phyloP scores from a whole-genome alignment of 176 grass and related monocot species.

The Phoenix dactylifera region DNA sequence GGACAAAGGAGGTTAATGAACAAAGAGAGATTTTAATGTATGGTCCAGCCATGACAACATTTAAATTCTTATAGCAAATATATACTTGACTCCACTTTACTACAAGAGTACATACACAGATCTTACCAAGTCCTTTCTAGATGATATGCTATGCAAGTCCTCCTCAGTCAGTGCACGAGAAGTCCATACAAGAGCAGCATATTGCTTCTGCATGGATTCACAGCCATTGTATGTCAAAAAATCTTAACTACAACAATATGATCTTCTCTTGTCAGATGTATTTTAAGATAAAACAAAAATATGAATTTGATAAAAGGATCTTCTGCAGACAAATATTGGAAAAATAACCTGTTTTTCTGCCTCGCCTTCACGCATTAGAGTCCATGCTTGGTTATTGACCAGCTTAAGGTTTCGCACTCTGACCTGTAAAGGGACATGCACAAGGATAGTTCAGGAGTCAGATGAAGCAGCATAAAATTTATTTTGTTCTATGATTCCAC shows the following conservation, averaged over 20 bases:
- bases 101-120: neutral
- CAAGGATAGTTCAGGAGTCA: neutral
- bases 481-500: no score
- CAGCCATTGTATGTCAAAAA: no score
- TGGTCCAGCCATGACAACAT: neutral
- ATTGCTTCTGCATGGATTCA: slow-evolving; percentile 55
- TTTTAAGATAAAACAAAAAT: no score
- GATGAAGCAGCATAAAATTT: no score
- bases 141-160: slow-evolving; percentile 50
- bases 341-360: slow-evolving; percentile 73
- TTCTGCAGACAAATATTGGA: no score
- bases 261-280: no score
- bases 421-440: slow-evolving; percentile 26
- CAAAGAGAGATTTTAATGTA: no score
- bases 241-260: no score
- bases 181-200: slow-evolving; percentile 91
- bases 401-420: slow-evolving; percentile 75
- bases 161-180: slow-evolving; percentile 45
- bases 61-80: slow-evolving; percentile 1
- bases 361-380: slow-evolving; percentile 97
- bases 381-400: slow-evolving; percentile 65
- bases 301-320: no score
- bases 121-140: slow-evolving; percentile 50
- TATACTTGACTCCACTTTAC: neutral
- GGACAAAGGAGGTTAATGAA: no score